These are phyloP conservation scores for Colletotrichum salicis DNA, from an alignment of 2,329 filamentous ascomycete genomes.

Conservation along the genomic window DNA sequence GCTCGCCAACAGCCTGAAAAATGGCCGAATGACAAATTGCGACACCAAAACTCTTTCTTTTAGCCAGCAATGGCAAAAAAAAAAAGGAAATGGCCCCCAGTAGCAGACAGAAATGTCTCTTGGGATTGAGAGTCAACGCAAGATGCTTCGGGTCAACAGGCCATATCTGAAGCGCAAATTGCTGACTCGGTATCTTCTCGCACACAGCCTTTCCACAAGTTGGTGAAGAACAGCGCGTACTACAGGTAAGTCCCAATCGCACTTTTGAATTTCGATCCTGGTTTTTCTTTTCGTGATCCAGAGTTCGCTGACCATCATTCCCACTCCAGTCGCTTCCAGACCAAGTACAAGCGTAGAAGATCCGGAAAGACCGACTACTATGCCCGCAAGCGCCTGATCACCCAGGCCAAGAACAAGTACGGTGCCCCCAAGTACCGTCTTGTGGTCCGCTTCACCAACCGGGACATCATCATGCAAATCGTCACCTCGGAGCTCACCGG, in stretches of 20 bases:
- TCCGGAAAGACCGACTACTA: conserved; percentile 99
- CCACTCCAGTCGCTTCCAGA: conserved; percentile 87
- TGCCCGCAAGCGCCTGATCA: conserved; percentile 98
- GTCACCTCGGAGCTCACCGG: conserved; percentile 95
- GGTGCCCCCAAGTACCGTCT: conserved; percentile 99
- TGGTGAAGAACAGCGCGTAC: conserved; percentile 98
- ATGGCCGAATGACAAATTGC: conserved; percentile 6
- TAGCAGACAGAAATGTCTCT: conserved; percentile 56
- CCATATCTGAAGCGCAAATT: conserved; percentile 97
- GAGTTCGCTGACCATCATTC: conserved; percentile 1
- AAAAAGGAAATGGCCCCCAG: conserved; percentile 31
- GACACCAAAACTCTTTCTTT: conserved; percentile 40
- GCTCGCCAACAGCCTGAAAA: not conserved
- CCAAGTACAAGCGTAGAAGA: conserved; percentile 98
- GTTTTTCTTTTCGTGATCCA: conserved; percentile 4
- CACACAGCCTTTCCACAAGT: conserved; percentile 90
- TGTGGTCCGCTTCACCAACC: conserved; percentile 99
- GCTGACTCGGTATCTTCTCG: conserved; percentile 83
- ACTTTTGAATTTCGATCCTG: not conserved
- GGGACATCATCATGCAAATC: conserved; percentile 98
- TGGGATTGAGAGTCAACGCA: conserved; percentile 79
- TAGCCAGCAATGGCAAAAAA: conserved; percentile 42
- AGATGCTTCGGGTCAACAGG: conserved; percentile 91
- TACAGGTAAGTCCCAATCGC: conserved; percentile 79
- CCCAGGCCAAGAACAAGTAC: conserved; percentile 99